Conservation (phyloP, 257 asterid genomes). For the Lavandula angustifolia region DNA sequence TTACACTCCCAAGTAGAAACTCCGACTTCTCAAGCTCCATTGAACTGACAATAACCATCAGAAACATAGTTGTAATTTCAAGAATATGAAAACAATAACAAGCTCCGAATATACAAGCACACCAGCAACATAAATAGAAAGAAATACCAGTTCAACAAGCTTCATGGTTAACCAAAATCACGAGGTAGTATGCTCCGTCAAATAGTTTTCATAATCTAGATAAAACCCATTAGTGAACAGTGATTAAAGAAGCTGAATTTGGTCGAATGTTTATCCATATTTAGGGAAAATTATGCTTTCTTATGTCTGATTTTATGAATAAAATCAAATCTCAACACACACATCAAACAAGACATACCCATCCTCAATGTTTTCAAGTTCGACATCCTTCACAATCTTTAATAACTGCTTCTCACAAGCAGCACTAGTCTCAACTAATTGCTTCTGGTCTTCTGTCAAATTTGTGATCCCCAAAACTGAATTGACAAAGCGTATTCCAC, state of each 20-base stretch:
- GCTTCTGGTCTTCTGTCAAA: constrained; percentile 75
- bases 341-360: constrained; percentile 51
- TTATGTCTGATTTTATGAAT: constrained; percentile 9
- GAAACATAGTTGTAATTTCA: constrained; percentile 8
- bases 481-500: constrained; percentile 75
- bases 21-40: constrained; percentile 74
- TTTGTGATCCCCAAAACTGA: constrained; percentile 60
- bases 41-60: constrained; percentile 40
- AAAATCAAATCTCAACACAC: neutral
- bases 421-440: constrained; percentile 68
- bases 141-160: constrained; percentile 6
- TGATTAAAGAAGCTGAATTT: neutral
- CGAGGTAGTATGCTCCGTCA: neutral
- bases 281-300: neutral
- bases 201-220: neutral
- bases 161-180: constrained; percentile 5
- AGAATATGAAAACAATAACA: constrained; percentile 14
- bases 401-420: constrained; percentile 84
- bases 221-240: constrained; percentile 1
- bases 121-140: constrained; percentile 5
- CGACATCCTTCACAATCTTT: constrained; percentile 67
- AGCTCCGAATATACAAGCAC: constrained; percentile 4
- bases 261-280: neutral
- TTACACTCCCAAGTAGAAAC: constrained; percentile 70
- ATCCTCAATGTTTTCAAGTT: constrained; percentile 65